A percentile compares a stretch with the other conserved stretches of the same genome.
phyloP scores from a whole-genome alignment of 2,329 filamentous ascomycete genomes.

The Ceratocystis lukuohia region DNA sequence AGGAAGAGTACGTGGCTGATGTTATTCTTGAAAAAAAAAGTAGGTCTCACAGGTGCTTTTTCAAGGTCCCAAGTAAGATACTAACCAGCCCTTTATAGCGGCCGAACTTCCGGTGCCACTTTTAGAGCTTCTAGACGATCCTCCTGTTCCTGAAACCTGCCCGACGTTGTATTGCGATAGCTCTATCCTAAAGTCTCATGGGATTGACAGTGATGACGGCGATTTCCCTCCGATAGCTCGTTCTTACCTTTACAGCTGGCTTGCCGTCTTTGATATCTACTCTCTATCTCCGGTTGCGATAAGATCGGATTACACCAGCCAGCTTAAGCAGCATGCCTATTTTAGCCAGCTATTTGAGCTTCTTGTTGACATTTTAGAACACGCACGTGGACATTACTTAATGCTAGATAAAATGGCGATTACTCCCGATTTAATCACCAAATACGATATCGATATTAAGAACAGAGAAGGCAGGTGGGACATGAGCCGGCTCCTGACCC shows the following conservation, averaged over 20 bases:
- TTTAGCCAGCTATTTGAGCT: conserved; percentile 61
- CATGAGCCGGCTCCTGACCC: conserved; percentile 69
- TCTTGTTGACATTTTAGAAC: conserved; percentile 71
- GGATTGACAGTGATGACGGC: background rate
- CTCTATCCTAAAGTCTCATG: background rate
- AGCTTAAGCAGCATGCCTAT: conserved; percentile 61
- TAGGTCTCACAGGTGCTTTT: conserved; percentile 23
- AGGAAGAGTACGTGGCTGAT: conserved; percentile 74
- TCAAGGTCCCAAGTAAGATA: conserved; percentile 17
- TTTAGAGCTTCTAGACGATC: background rate
- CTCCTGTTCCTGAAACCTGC: conserved; percentile 36
- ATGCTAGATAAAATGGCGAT: conserved; percentile 59
- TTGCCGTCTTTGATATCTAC: conserved; percentile 79
- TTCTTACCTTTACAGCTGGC: conserved; percentile 80
- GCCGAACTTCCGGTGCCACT: conserved; percentile 3
- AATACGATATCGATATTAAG: conserved; percentile 39
- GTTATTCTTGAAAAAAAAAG: conserved; percentile 54
- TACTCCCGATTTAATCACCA: conserved; percentile 39
- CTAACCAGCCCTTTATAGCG: conserved; percentile 7
- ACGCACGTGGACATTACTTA: conserved; percentile 57
- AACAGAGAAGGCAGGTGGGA: conserved; percentile 46
- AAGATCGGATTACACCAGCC: conserved; percentile 64
- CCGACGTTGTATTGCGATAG: conserved; percentile 23
- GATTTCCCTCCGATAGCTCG: conserved; percentile 26
- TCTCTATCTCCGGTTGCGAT: conserved; percentile 65